Evolutionary conservation across 1,284 basidiomycete genomes (phyloP), one percentile per base, ranked within the genome.

Genomic region (Salmacisia buchloeana): DNA sequence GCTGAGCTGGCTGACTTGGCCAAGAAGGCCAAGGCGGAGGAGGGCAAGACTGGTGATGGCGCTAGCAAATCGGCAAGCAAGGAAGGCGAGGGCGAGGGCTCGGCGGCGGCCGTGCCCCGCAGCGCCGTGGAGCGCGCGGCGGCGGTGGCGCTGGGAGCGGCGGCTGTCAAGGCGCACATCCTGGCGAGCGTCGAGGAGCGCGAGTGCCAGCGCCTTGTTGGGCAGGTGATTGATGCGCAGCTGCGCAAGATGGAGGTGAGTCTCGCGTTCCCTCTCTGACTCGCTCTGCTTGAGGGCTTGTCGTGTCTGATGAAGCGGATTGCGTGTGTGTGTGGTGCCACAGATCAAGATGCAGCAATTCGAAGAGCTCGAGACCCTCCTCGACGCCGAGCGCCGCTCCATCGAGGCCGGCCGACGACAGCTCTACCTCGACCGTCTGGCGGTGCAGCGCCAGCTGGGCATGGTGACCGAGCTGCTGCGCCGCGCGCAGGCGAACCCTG

Each of bases 141-240:
- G 2, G 70, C 78, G 0, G 72, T 79, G 46, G 78, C 76, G 0
- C 87, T 98, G 63, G 89, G 88, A 63, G 88, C 94, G 0, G 94
- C 94, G 1, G 89, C 92, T 1, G 89, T 88, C 72, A 92, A 94
- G 34, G 92, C 94, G 0, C 83, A 86, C 36, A 82, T 87, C 1
- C 86, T 98, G 29, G 91, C 92, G 0, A 84, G 86, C n/a, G 87
- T 89, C 18, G 93, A 96, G 80, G 91, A 96, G 71, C 81, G 83
- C 0, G 88, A 91, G 61, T 89, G 97, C 68, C 87, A 88, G 56
- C 84, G 86, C 59, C 86, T 94, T 25, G 87, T 97, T 23, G 87
- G 89, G 1, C 86, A 88, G 57, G 85, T 97, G 63, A 90, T 97
- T 81, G 89, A 92, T 75, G 86, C 94, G 33, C 96, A 94, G 63